Evolutionary conservation across 768 basidiomycete species (phyloP).

Genomic region (Amanita rubescens): DNA sequence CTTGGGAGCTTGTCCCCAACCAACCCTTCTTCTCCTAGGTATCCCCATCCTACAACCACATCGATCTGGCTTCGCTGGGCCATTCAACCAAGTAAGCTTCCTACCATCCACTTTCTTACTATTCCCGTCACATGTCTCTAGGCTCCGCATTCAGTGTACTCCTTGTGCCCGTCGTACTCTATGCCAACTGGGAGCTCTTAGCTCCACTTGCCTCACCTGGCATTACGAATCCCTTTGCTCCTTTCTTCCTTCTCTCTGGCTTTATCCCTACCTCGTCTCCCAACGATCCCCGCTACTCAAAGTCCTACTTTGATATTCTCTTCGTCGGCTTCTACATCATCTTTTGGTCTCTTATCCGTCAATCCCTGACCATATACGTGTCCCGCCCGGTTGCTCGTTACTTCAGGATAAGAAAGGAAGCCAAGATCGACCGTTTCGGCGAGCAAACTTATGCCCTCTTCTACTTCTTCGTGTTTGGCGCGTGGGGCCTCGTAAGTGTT

Average conservation of each 20-base stretch:
- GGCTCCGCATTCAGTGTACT: slow-evolving; percentile 65
- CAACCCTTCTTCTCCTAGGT: slow-evolving; percentile 27
- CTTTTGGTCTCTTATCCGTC: slow-evolving; percentile 85
- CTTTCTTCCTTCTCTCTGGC: slow-evolving; percentile 67
- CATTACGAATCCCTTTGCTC: slow-evolving; percentile 64
- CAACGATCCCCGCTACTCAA: slow-evolving; percentile 58
- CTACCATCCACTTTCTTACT: too few relatives aligned
- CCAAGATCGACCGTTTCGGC: slow-evolving; percentile 77
- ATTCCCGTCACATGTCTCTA: too few relatives aligned
- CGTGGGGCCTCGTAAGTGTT: slow-evolving; percentile 70
- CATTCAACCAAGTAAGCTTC: slow-evolving; percentile 43
- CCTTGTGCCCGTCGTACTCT: slow-evolving; percentile 51
- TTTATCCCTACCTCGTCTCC: slow-evolving; percentile 42
- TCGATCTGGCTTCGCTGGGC: slow-evolving; percentile 62
- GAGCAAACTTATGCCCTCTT: slow-evolving; percentile 87
- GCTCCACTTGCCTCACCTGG: slow-evolving; percentile 36
- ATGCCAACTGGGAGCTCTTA: slow-evolving; percentile 54
- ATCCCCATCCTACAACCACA: slow-evolving; percentile 14
- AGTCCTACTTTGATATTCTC: slow-evolving; percentile 64
- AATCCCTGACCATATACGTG: slow-evolving; percentile 58
- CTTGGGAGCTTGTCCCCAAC: slow-evolving; percentile 30
- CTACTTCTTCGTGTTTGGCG: slow-evolving; percentile 68
- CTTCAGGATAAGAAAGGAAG: slow-evolving; percentile 58
- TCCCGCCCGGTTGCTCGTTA: slow-evolving; percentile 60
- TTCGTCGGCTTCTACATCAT: slow-evolving; percentile 83